Evolutionary conservation across 352 stramenopile genomes (phyloP), one percentile per base, ranked within the genome.

Genomic region (Phytophthora pini): DNA sequence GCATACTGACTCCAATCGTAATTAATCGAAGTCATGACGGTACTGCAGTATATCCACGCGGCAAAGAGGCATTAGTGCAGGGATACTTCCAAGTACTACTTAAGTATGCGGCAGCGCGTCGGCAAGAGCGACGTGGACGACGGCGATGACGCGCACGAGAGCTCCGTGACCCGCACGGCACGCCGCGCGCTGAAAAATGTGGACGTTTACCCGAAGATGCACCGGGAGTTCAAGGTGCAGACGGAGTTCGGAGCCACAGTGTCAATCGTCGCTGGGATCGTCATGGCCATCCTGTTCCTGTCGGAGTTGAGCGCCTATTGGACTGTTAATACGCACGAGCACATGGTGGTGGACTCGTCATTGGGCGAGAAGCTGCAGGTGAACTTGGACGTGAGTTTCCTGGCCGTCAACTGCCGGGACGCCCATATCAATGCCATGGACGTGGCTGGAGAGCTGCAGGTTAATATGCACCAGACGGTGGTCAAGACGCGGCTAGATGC

Each of bases 351-450:
- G 31, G 97, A 99, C 85, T 98, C 91, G 29, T 94, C 77, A 36
- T 80, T 99, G 51, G 89, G 93, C 40, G 95, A 99, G 65, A 90
- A 96, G 76, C 94, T 99, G 57, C 80, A 92, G 69, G 98, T 99
- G 68, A 97, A 98, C 76, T 58, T 99, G 24, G 98, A 99, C 81
- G 94, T 99, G 45, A 99, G 97, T 40, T 99, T 99, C 70, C 94
- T 98, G 26, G 82, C 87, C 10, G 79, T 99, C 53, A 97, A 89
- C 60, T 99, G 98, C 84, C 82, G 93, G 82, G 96, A 99, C 74
- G 87, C 98, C 29, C 96, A 99, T 72, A 77, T 99, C 39, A 98
- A 99, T 79, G 94, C 95, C 4, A 99, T 99, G 90, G 98, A 99
- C 75, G 95, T 99, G 38, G 97, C 97, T 1, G 98, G 98, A 13